phyloP scores from a whole-genome alignment of 768 basidiomycete species.

The Chalciporus pseudorubinellus region DNA sequence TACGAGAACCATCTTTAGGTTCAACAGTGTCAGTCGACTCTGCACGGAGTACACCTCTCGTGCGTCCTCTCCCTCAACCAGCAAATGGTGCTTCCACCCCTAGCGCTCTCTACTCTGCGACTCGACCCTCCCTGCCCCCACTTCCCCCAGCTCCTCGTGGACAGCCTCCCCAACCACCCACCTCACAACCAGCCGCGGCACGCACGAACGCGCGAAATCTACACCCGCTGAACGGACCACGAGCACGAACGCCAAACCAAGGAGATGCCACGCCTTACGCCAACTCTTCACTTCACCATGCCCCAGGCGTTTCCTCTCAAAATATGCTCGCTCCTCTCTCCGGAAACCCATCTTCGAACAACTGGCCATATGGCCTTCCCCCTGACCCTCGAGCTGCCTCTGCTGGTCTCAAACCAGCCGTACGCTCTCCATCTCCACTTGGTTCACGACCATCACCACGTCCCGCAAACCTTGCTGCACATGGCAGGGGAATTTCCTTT shows the following conservation, averaged over 20 bases:
- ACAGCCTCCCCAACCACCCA: slow-evolving; percentile 53
- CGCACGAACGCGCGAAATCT: slow-evolving; percentile 33
- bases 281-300: slow-evolving; percentile 41
- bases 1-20: slow-evolving; percentile 54
- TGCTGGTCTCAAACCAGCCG: slow-evolving; percentile 38
- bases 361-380: slow-evolving; percentile 56
- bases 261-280: slow-evolving; percentile 48
- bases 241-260: slow-evolving; percentile 55
- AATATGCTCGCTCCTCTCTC: slow-evolving; percentile 42
- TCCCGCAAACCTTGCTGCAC: slow-evolving; percentile 44
- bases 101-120: slow-evolving; percentile 31
- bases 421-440: slow-evolving; percentile 35
- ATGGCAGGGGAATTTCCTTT: slow-evolving; percentile 52
- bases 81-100: slow-evolving; percentile 13
- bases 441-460: slow-evolving; percentile 30
- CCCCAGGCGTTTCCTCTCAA: slow-evolving; percentile 31
- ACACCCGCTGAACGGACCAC: slow-evolving; percentile 34
- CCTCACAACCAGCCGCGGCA: slow-evolving; percentile 32
- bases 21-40: slow-evolving; percentile 63
- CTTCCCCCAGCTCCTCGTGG: slow-evolving; percentile 67
- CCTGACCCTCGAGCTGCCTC: slow-evolving; percentile 59
- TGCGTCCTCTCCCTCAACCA: slow-evolving; percentile 34
- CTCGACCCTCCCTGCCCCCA: slow-evolving; percentile 56
- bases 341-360: slow-evolving; percentile 28
- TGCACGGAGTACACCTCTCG: slow-evolving; percentile 22